A percentile compares a stretch with the other conserved stretches of the same genome.
phyloP scores from a whole-genome alignment of 495 filamentous ascomycete genomes.

The Podospora conica region DNA sequence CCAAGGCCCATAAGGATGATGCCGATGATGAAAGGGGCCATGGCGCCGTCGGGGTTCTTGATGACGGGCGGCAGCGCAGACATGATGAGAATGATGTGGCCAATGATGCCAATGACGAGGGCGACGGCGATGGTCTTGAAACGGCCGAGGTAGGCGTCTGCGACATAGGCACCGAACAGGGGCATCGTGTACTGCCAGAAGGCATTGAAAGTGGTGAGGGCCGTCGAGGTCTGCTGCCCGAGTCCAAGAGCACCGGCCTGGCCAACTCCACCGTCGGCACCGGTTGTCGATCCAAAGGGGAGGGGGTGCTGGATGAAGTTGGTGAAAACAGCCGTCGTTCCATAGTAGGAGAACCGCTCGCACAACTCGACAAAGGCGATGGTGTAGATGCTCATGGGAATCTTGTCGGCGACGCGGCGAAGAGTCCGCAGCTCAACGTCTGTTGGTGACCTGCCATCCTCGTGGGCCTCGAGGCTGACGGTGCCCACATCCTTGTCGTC shows the following conservation, averaged over 20 bases:
- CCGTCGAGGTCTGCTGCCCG: constrained; percentile 61
- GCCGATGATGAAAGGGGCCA: constrained; percentile 56
- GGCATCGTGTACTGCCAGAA: constrained; percentile 75
- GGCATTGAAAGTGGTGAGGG: constrained; percentile 60
- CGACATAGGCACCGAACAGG: constrained; percentile 59
- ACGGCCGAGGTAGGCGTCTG: constrained; percentile 66
- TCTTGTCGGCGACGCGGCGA: constrained; percentile 56
- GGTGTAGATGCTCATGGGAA: constrained; percentile 60
- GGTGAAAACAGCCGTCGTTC: constrained; percentile 56
- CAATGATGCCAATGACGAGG: constrained; percentile 53
- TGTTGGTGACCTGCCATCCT: constrained; percentile 39
- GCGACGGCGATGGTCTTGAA: constrained; percentile 61
- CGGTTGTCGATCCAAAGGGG: constrained; percentile 53
- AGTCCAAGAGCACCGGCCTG: constrained; percentile 61
- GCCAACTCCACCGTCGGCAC: constrained; percentile 39
- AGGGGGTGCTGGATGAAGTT: constrained; percentile 43
- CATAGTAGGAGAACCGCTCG: constrained; percentile 78
- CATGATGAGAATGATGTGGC: constrained; percentile 59
- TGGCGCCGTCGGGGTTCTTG: constrained; percentile 42
- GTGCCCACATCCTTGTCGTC: constrained; percentile 14
- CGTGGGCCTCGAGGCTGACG: not conserved
- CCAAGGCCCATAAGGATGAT: constrained; percentile 60
- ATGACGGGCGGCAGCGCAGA: constrained; percentile 59
- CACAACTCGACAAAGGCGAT: constrained; percentile 70
- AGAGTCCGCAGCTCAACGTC: constrained; percentile 56